phyloP scores from a whole-genome alignment of 2,329 filamentous ascomycete genomes.

The Aureobasidium subglaciale region DNA sequence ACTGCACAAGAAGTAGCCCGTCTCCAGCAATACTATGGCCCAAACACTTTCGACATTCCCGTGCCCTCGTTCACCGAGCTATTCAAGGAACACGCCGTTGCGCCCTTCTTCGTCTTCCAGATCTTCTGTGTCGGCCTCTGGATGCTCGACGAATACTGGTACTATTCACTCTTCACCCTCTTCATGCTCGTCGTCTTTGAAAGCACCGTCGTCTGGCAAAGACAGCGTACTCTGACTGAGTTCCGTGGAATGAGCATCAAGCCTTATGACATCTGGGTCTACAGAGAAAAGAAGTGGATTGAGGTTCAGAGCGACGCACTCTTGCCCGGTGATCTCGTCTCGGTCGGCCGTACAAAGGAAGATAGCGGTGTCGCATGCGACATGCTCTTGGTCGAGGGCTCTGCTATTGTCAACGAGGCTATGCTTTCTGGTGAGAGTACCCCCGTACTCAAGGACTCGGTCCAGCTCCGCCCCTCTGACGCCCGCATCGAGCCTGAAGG shows the following conservation, averaged over 20 bases:
- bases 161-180: conserved; percentile 97
- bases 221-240: conserved; percentile 88
- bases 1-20: conserved; percentile 68
- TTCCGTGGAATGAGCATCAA: conserved; percentile 99
- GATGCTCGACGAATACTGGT: conserved; percentile 99
- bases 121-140: conserved; percentile 96
- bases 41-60: conserved; percentile 95
- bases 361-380: conserved; percentile 96
- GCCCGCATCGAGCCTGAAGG: conserved; percentile 78
- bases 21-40: conserved; percentile 86
- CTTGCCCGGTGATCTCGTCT: conserved; percentile 87
- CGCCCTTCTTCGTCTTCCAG: conserved; percentile 98
- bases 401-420: conserved; percentile 96
- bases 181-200: conserved; percentile 98
- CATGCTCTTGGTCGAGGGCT: conserved; percentile 90
- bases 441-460: conserved; percentile 88
- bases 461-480: conserved; percentile 80
- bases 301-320: conserved; percentile 87
- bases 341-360: conserved; percentile 88
- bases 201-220: conserved; percentile 98
- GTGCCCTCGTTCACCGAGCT: conserved; percentile 92
- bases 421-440: conserved; percentile 99
- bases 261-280: conserved; percentile 91
- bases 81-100: conserved; percentile 96
- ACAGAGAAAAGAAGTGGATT: conserved; percentile 77